These are phyloP conservation scores for Suhomyces taliae DNA, from an alignment of 1,139 yeast species.

Conservation along the genomic window DNA sequence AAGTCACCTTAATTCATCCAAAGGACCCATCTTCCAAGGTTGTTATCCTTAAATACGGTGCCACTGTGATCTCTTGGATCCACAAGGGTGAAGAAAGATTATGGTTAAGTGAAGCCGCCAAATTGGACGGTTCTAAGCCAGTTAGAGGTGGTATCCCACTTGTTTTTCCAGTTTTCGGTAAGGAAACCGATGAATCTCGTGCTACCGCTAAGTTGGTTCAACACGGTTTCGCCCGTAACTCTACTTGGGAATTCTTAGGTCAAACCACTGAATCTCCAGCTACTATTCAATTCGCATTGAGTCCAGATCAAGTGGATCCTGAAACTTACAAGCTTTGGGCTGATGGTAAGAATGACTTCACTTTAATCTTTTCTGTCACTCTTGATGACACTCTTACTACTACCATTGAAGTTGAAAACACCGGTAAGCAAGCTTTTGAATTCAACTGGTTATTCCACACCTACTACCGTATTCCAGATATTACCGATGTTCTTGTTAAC, in stretches of 20 bases:
- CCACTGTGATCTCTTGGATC: slow-evolving; percentile 84
- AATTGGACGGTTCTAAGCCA: slow-evolving; percentile 85
- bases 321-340: slow-evolving; percentile 60
- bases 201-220: slow-evolving; percentile 67
- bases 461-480: slow-evolving; percentile 73
- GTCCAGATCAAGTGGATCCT: slow-evolving; percentile 74
- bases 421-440: slow-evolving; percentile 63
- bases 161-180: slow-evolving; percentile 95
- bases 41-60: slow-evolving; percentile 79
- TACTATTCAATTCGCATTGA: slow-evolving; percentile 84
- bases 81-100: slow-evolving; percentile 64
- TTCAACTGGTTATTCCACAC: slow-evolving; percentile 97
- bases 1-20: slow-evolving; percentile 63
- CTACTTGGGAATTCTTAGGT: slow-evolving; percentile 91
- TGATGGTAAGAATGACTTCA: slow-evolving; percentile 61
- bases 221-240: slow-evolving; percentile 92
- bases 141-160: slow-evolving; percentile 97
- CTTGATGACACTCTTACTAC: slow-evolving; percentile 63
- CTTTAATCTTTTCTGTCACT: slow-evolving; percentile 68
- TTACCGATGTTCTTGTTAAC: slow-evolving; percentile 72
- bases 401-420: slow-evolving; percentile 71
- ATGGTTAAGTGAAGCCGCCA: slow-evolving; percentile 68
- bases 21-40: slow-evolving; percentile 53
- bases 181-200: slow-evolving; percentile 41
- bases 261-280: slow-evolving; percentile 58